Conservation (phyloP, 495 filamentous ascomycete species). For the Xylaria nigripes region DNA sequence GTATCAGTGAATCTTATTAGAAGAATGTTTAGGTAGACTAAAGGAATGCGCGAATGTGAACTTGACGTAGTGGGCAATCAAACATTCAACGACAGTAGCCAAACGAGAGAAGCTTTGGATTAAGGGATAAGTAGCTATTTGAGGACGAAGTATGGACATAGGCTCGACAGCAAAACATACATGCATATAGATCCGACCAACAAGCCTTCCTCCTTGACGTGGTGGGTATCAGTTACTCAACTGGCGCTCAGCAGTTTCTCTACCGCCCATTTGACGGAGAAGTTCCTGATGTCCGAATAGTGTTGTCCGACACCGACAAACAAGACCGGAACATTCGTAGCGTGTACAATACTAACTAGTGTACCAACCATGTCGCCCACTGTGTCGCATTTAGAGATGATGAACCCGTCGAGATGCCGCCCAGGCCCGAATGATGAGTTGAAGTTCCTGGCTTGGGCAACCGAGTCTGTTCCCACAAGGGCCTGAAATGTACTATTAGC, state of each 20-base stretch:
- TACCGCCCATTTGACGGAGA: constrained; percentile 89
- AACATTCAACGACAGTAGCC: too few relatives aligned
- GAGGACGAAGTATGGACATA: too few relatives aligned
- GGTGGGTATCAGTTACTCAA: constrained; percentile 7
- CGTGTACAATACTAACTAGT: constrained; percentile 94
- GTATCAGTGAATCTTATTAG: too few relatives aligned
- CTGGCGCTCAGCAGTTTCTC: constrained; percentile 54
- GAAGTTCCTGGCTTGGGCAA: constrained; percentile 92
- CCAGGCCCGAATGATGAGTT: constrained; percentile 81
- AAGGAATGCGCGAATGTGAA: too few relatives aligned
- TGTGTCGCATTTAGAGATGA: constrained; percentile 97
- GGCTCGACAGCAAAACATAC: background rate
- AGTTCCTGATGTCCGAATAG: constrained; percentile 87
- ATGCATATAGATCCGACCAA: background rate
- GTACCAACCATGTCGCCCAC: constrained; percentile 98
- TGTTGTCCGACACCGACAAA: constrained; percentile 95
- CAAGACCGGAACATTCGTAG: constrained; percentile 88
- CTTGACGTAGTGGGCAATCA: too few relatives aligned
- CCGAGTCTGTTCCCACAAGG: constrained; percentile 86
- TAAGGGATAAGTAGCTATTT: too few relatives aligned
- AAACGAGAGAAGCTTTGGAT: too few relatives aligned
- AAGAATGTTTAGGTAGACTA: too few relatives aligned
- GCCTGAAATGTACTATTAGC: constrained; percentile 40
- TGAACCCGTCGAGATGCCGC: constrained; percentile 82
- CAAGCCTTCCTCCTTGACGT: background rate